Conservation (phyloP, 148 eudicot genomes). For the Tetragonia tetragonoides region DNA sequence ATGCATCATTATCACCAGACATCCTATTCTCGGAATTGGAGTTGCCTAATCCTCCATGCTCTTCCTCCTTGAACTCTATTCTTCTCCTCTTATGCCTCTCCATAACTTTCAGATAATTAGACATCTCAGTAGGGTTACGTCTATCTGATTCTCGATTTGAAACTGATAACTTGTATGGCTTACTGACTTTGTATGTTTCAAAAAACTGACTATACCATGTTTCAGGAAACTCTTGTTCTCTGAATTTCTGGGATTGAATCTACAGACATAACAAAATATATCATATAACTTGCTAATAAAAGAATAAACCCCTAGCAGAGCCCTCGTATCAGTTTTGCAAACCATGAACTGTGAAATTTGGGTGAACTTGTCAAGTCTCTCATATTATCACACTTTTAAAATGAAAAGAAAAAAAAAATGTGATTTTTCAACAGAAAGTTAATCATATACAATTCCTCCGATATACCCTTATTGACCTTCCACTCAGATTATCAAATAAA, state of each 20-base stretch:
- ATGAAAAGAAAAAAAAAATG: not conserved
- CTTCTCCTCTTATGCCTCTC: slow-evolving; percentile 87
- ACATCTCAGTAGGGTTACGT: slow-evolving; percentile 87
- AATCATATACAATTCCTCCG: not conserved
- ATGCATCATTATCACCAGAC: slow-evolving; percentile 44
- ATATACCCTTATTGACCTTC: not conserved
- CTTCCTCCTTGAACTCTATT: slow-evolving; percentile 60
- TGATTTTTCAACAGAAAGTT: not conserved
- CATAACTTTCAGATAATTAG: slow-evolving; percentile 57
- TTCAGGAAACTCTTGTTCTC: slow-evolving; percentile 74
- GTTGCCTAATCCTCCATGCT: slow-evolving; percentile 41
- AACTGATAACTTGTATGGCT: slow-evolving; percentile 55
- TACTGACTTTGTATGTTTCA: slow-evolving; percentile 64
- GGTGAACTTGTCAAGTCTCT: not conserved
- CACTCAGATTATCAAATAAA: not conserved
- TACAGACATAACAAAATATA: slow-evolving; percentile 21
- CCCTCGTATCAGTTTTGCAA: not conserved
- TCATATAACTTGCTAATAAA: not conserved
- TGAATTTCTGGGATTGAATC: slow-evolving; percentile 63
- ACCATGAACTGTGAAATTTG: not conserved
- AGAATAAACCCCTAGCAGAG: not conserved
- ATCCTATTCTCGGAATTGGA: slow-evolving; percentile 39
- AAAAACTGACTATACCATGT: slow-evolving; percentile 81
- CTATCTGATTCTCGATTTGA: slow-evolving; percentile 63
- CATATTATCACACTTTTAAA: too few species aligned